These are phyloP conservation scores for Verticillium klebahnii DNA, from an alignment of 2,329 filamentous ascomycete species.

Conservation along the genomic window DNA sequence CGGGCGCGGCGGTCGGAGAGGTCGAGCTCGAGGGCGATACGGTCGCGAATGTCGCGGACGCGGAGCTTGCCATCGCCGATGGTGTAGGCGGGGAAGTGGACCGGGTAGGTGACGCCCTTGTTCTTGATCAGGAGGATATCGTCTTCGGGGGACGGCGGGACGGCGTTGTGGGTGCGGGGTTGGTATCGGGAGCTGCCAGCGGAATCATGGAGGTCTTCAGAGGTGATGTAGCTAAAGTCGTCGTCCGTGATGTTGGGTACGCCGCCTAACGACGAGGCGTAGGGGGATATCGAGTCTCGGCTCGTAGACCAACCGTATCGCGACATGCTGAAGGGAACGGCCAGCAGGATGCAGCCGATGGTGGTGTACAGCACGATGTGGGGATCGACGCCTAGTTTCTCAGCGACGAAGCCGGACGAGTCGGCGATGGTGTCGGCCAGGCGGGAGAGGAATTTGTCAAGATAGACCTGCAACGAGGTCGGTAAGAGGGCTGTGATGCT, in stretches of 20 bases:
- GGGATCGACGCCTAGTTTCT: conserved; percentile 45
- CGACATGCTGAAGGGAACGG: conserved; percentile 49
- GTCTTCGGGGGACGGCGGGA: conserved; percentile 46
- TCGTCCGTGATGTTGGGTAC: conserved; percentile 65
- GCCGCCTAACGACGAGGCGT: conserved; percentile 39
- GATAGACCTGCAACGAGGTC: conserved; percentile 43
- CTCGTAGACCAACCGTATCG: conserved; percentile 46
- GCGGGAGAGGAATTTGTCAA: conserved; percentile 47
- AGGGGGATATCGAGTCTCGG: conserved; percentile 47
- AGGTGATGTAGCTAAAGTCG: conserved; percentile 81
- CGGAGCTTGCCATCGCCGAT: conserved; percentile 70
- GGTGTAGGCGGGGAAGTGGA: conserved; percentile 70
- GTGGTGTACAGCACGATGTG: conserved; percentile 45
- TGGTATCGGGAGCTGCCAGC: conserved; percentile 36
- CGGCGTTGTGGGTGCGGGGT: conserved; percentile 28
- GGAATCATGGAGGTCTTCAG: conserved; percentile 58
- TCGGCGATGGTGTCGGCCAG: conserved; percentile 42
- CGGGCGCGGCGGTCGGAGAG: conserved; percentile 47
- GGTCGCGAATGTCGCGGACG: conserved; percentile 61
- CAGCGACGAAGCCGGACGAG: conserved; percentile 47
- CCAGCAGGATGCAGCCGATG: conserved; percentile 41
- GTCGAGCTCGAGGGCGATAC: conserved; percentile 63
- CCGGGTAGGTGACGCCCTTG: conserved; percentile 59
- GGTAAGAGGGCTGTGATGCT: conserved; percentile 49
- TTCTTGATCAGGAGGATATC: conserved; percentile 69